A percentile compares a stretch with the other conserved stretches of the same genome.
Evolutionary conservation across 1,284 basidiomycete species (phyloP).

Genomic region (Singerocomus rubriflavus): DNA sequence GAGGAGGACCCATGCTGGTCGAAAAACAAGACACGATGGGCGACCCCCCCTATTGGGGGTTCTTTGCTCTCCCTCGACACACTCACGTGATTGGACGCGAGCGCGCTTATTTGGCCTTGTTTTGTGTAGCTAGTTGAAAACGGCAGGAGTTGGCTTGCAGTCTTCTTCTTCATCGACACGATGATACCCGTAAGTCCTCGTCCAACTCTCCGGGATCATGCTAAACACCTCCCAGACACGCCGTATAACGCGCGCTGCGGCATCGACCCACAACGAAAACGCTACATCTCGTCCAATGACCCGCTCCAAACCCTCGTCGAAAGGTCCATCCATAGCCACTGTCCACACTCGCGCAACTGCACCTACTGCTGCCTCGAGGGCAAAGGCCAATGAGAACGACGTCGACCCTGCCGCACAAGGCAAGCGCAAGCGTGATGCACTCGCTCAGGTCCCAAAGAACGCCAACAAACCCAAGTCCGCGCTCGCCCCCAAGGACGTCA

Average conservation of each 20-base stretch:
- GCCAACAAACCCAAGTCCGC: constrained; percentile 45
- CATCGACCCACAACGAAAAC: constrained; percentile 60
- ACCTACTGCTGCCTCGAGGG: constrained; percentile 49
- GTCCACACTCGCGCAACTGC: constrained; percentile 42
- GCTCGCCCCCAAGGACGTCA: constrained; percentile 32
- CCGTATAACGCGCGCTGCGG: constrained; percentile 55
- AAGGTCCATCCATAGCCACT: constrained; percentile 38
- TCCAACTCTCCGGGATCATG: rapidly evolving
- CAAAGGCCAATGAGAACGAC: constrained; percentile 46
- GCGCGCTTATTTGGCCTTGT: constrained; percentile 35
- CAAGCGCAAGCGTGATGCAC: constrained; percentile 73
- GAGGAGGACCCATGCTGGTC: constrained; percentile 24
- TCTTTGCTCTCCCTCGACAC: neutral
- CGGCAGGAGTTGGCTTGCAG: constrained; percentile 20
- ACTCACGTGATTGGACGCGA: constrained; percentile 32
- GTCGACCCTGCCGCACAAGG: constrained; percentile 41
- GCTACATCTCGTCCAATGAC: constrained; percentile 54
- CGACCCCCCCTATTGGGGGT: constrained; percentile 19
- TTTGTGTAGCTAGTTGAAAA: constrained; percentile 35
- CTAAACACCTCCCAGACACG: constrained; percentile 43
- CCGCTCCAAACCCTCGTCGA: constrained; percentile 54
- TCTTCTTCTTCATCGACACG: constrained; percentile 24
- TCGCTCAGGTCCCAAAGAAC: constrained; percentile 61
- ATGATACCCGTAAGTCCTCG: constrained; percentile 31
- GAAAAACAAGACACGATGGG: neutral